Conservation (phyloP, 2,329 filamentous ascomycete genomes). For the Fusarium floridanum region DNA sequence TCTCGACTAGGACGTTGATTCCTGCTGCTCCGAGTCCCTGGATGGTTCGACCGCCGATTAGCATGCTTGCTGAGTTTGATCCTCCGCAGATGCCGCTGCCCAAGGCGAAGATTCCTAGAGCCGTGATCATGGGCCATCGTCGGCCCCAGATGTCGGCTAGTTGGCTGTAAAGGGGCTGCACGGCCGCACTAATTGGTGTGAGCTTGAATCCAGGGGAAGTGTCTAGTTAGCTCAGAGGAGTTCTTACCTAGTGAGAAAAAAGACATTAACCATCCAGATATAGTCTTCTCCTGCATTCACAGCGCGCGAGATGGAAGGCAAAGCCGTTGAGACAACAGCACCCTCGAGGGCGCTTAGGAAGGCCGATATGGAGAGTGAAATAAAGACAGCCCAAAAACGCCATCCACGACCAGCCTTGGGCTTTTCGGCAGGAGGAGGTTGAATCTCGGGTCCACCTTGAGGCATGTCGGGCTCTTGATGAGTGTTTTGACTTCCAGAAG, state of each 20-base stretch:
- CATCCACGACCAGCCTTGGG: neutral
- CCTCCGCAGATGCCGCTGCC: neutral
- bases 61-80: neutral
- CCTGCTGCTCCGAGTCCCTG: slow-evolving; percentile 62
- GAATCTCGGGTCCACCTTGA: neutral
- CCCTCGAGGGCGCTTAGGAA: neutral
- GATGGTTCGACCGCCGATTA: slow-evolving; percentile 43
- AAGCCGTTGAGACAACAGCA: neutral
- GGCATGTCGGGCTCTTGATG: neutral
- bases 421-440: neutral
- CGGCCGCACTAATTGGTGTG: neutral
- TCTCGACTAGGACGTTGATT: slow-evolving; percentile 51
- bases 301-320: neutral
- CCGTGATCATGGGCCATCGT: neutral
- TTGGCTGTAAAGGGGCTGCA: neutral
- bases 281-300: neutral
- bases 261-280: neutral
- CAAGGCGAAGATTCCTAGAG: neutral
- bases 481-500: neutral
- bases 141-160: neutral
- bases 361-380: neutral
- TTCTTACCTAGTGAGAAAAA: neutral
- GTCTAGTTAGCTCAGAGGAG: neutral
- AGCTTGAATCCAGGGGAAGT: neutral
- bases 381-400: neutral